Conservation (phyloP, 1,284 basidiomycete genomes). For the Malassezia globosa region DNA sequence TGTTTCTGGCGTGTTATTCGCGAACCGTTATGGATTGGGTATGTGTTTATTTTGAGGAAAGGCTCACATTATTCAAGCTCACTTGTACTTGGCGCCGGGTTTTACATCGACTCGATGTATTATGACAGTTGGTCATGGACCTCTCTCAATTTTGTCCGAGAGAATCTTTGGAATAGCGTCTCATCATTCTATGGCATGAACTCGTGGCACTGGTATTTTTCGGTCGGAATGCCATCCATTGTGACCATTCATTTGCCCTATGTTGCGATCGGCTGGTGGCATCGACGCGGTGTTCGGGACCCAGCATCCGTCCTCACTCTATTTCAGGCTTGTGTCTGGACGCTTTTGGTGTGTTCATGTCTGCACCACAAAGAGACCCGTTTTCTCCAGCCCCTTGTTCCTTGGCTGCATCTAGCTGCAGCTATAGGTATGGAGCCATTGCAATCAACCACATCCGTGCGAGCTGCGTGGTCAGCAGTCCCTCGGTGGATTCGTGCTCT, state of each 20-base stretch:
- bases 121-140: slow-evolving; percentile 61
- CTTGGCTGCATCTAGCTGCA: slow-evolving; percentile 68
- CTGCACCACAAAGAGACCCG: slow-evolving; percentile 72
- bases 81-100: slow-evolving; percentile 48
- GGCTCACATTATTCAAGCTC: slow-evolving; percentile 30
- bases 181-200: slow-evolving; percentile 89
- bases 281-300: neutral
- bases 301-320: slow-evolving; percentile 14
- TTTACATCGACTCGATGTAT: slow-evolving; percentile 59
- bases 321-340: slow-evolving; percentile 17
- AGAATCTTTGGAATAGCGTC: slow-evolving; percentile 57
- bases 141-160: slow-evolving; percentile 65
- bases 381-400: slow-evolving; percentile 83
- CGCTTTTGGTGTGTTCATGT: slow-evolving; percentile 24
- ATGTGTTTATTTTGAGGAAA: neutral
- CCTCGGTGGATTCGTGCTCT: slow-evolving; percentile 10
- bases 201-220: slow-evolving; percentile 76
- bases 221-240: slow-evolving; percentile 62
- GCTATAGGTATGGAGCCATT: slow-evolving; percentile 34
- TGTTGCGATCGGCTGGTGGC: neutral
- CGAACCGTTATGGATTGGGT: slow-evolving; percentile 2
- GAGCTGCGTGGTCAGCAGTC: neutral
- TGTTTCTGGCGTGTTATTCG: neutral
- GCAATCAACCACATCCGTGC: neutral
- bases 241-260: neutral